Evolutionary conservation across 768 basidiomycete genomes (phyloP).

Genomic region (Auricularia heimuer): DNA sequence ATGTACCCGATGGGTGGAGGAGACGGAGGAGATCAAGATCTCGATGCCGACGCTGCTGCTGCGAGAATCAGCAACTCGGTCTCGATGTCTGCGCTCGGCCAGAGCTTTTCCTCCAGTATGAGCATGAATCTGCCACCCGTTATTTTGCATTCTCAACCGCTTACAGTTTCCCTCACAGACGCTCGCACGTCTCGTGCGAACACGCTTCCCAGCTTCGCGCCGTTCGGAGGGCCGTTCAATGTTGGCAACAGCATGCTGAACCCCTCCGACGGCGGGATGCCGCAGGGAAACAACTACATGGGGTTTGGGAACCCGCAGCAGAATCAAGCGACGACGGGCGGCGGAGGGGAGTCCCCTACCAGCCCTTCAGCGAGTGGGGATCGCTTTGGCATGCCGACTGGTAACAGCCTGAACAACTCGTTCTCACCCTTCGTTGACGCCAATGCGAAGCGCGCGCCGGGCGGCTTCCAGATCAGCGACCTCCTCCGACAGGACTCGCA

Average conservation of each 20-base stretch:
- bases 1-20: not conserved
- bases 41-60: not conserved
- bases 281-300: not conserved
- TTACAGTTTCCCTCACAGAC: not conserved
- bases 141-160: not conserved
- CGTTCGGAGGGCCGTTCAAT: not conserved
- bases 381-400: not conserved
- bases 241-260: not conserved
- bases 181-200: conserved; percentile 1
- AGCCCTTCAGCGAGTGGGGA: conserved; percentile 4
- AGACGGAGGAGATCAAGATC: not conserved
- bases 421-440: not conserved
- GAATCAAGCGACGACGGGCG: not conserved
- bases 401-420: conserved; percentile 2
- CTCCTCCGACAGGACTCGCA: conserved; percentile 1
- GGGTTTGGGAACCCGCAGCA: not conserved
- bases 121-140: not conserved
- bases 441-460: not conserved
- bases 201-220: conserved; percentile 4
- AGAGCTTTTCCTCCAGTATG: not conserved
- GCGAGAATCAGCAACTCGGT: not conserved
- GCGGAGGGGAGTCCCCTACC: conserved; percentile 4
- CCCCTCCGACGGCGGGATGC: not conserved
- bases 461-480: not conserved
- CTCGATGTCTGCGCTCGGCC: conserved; percentile 1